A percentile compares a stretch with the other conserved stretches of the same genome.
phyloP scores from a whole-genome alignment of 192 early-diverging fungal species.

The Glomus cerebriforme region DNA sequence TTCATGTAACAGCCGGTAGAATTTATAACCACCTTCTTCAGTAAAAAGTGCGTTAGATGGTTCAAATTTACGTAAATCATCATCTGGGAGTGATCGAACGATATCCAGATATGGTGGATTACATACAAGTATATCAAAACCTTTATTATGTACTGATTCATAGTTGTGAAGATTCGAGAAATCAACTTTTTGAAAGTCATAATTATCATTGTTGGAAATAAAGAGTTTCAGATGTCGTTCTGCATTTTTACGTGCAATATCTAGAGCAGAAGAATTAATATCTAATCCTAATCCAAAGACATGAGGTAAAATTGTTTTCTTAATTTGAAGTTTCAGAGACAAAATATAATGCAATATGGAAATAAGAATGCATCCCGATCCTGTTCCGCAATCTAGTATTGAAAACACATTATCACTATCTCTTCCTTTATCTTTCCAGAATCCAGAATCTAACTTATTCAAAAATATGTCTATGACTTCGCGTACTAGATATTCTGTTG shows the following conservation, averaged over 20 bases:
- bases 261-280: not conserved
- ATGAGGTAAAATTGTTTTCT: not conserved
- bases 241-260: constrained; percentile 9
- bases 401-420: not conserved
- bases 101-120: constrained; percentile 29
- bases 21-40: constrained; percentile 1
- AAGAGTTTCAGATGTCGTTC: not conserved
- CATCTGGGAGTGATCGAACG: not conserved
- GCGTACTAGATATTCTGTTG: constrained; percentile 13
- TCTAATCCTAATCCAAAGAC: constrained; percentile 22
- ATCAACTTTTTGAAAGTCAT: constrained; percentile 16
- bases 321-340: not conserved
- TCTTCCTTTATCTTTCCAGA: not conserved
- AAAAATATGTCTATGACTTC: not conserved
- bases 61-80: not conserved
- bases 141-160: not conserved
- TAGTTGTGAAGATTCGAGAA: not conserved
- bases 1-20: not conserved
- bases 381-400: constrained; percentile 19
- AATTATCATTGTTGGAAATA: not conserved
- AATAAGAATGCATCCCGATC: constrained; percentile 22
- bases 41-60: constrained; percentile 10
- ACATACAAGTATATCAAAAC: constrained; percentile 18
- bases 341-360: constrained; percentile 13
- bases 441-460: not conserved